These are phyloP conservation scores for Xeromyces bisporus DNA, from an alignment of 495 filamentous ascomycete genomes.

Conservation along the genomic window DNA sequence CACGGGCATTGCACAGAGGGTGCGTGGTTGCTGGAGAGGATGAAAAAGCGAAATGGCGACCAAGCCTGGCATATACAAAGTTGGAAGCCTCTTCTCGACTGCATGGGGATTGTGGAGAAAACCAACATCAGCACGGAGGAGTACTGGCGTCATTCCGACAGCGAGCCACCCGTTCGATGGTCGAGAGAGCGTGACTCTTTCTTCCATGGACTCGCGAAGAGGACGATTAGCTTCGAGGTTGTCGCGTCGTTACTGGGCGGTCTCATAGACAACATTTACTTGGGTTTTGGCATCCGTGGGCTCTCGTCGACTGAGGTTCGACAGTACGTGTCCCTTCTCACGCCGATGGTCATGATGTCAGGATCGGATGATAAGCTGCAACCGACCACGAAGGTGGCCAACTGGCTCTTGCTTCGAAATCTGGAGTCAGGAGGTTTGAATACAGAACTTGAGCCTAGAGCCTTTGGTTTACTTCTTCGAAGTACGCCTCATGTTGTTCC, in stretches of 20 bases:
- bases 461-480: conserved; percentile 22
- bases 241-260: conserved; percentile 35
- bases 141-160: conserved; percentile 19
- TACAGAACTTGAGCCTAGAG: conserved; percentile 19
- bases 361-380: conserved; percentile 5
- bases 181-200: conserved; percentile 8
- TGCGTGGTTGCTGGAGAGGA: conserved; percentile 27
- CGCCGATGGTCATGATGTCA: conserved; percentile 11
- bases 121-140: conserved; percentile 20
- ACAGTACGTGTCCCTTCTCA: conserved; percentile 9
- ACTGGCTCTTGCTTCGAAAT: conserved; percentile 34
- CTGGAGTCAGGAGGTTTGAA: conserved; percentile 30
- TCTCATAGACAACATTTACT: conserved; percentile 24
- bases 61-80: conserved; percentile 24
- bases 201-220: conserved; percentile 28
- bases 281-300: conserved; percentile 15
- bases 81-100: conserved; percentile 19
- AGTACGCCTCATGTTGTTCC: conserved; percentile 19
- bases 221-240: conserved; percentile 43
- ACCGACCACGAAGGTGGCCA: conserved; percentile 20
- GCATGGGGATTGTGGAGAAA: conserved; percentile 13
- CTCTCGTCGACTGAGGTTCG: conserved; percentile 10
- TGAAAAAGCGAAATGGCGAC: conserved; percentile 14
- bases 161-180: conserved; percentile 2
- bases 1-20: conserved; percentile 40